Evolutionary conservation across 169 alveolate genomes (phyloP).

Genomic region (Plasmodium cynomolgi): DNA sequence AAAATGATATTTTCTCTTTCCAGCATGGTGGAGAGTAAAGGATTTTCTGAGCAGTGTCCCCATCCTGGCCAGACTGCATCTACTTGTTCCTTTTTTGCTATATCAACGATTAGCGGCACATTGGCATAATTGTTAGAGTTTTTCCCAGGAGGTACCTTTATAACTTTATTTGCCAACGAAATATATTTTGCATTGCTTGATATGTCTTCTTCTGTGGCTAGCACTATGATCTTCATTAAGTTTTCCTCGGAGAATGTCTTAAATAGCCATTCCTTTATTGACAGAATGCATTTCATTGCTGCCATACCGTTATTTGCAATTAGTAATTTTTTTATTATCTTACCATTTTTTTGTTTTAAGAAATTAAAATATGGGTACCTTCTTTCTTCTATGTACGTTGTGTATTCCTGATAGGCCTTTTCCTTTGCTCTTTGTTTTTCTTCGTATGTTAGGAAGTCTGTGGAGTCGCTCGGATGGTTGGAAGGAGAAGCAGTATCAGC

Average conservation of each 20-base stretch:
- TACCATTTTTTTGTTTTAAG: conserved; percentile 36
- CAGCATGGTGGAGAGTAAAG: conserved; percentile 86
- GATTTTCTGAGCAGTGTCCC: conserved; percentile 96
- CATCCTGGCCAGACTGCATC: conserved; percentile 98
- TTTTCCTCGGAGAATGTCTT: conserved; percentile 79
- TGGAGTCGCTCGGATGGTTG: background rate
- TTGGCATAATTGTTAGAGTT: conserved; percentile 79
- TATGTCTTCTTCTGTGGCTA: conserved; percentile 81
- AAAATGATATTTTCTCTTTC: conserved; percentile 85
- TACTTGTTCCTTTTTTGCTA: conserved; percentile 84
- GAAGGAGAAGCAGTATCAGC: background rate
- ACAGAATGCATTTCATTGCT: conserved; percentile 79
- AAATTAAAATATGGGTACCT: conserved; percentile 62
- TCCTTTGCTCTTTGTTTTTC: conserved; percentile 46
- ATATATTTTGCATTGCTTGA: conserved; percentile 77
- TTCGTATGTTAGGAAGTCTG: conserved; percentile 30
- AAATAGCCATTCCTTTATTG: conserved; percentile 82
- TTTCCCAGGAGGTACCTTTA: conserved; percentile 79
- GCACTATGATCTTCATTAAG: conserved; percentile 78
- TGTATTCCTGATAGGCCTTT: conserved; percentile 39
- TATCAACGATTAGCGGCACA: conserved; percentile 77
- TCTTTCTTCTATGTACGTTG: conserved; percentile 46
- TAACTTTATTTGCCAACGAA: conserved; percentile 79
- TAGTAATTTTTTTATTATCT: conserved; percentile 75
- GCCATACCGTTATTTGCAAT: conserved; percentile 83